Conservation (phyloP, 257 asterid species). For the Forsythia suspensa region DNA sequence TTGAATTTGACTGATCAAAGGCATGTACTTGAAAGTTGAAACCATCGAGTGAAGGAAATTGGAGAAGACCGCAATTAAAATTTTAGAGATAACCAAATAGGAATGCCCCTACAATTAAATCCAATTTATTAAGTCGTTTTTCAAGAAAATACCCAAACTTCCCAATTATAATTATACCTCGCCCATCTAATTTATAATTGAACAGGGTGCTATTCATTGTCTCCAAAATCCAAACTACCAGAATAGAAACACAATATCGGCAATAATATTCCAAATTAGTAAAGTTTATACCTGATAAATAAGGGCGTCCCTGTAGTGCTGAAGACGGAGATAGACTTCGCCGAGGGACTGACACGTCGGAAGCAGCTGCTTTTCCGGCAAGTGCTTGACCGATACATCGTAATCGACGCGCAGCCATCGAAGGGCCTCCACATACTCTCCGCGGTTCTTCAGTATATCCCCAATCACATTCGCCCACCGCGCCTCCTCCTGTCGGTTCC, state of each 20-base stretch:
- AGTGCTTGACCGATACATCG: conserved; percentile 53
- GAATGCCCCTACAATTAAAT: background rate
- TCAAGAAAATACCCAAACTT: background rate
- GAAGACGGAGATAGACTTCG: conserved; percentile 79
- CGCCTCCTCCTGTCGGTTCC: conserved; percentile 85
- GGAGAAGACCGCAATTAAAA: background rate
- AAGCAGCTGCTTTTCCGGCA: conserved; percentile 68
- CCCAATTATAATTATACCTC: background rate
- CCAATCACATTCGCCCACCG: conserved; percentile 93
- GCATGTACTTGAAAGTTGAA: background rate
- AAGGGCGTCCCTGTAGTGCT: conserved; percentile 56
- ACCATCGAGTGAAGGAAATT: background rate
- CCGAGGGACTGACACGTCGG: conserved; percentile 97
- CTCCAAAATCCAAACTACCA: background rate
- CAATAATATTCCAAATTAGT: background rate
- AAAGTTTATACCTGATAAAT: conserved; percentile 53
- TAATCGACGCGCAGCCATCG: conserved; percentile 84
- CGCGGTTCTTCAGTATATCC: conserved; percentile 74
- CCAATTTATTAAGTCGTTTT: background rate
- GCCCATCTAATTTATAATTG: background rate
- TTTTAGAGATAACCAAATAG: background rate
- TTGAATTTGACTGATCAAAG: background rate
- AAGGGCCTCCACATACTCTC: conserved; percentile 87
- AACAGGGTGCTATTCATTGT: background rate
- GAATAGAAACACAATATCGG: background rate